Evolutionary conservation across 1,284 basidiomycete species (phyloP), one percentile per base, ranked within the genome.

Genomic region (Ceratobasidium sp.): DNA sequence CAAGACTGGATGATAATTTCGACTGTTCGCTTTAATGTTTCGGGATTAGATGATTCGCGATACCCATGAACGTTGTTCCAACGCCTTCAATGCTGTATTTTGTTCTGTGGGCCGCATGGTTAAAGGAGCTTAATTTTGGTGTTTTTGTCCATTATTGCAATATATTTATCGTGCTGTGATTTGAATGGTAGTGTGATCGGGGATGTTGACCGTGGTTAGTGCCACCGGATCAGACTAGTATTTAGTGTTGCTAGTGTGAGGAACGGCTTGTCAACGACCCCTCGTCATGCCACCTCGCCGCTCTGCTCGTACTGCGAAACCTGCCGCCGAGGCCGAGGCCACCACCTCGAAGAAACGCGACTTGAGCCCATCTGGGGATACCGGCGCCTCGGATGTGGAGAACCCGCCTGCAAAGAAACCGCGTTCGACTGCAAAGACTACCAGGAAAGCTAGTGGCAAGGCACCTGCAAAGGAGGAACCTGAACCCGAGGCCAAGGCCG

Each of bases 361-460:
- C 17, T 53, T 34, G 31, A 68, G 52, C 31, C 38, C 47, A 22
- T n/a, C 17, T 7, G n/a, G 13, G 13, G 5, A 15, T 15, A n/a
- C 64, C 5, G 64, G 31, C 10, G 38, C 22, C 15, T 42, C 60
- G 20, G 45, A 50, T 17, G 45, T 50, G 60, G 40, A 50, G 40
- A 64, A 49, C 27, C 57, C 5, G 17, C 57, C 57, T 25, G 31
- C 64, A 20, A 68, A 68, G 43, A 68, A 68, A 42, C 64, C 64
- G 29, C 64, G 64, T 47, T 54, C 47, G 72, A 71, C 54, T 53
- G 70, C 27, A 60, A 72, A 47, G 69, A 72, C 12, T 72, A 73
- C 34, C 76, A 78, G n/a, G 73, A 77, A 55, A 57, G 75, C 72
- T 47, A 62, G 60, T 10, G 69, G 73, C 53, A 35, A 31, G 25